Base-by-base conservation (phyloP, 2,329 filamentous ascomycete genomes). In the Fusarium pseudoanthophilum region DNA sequence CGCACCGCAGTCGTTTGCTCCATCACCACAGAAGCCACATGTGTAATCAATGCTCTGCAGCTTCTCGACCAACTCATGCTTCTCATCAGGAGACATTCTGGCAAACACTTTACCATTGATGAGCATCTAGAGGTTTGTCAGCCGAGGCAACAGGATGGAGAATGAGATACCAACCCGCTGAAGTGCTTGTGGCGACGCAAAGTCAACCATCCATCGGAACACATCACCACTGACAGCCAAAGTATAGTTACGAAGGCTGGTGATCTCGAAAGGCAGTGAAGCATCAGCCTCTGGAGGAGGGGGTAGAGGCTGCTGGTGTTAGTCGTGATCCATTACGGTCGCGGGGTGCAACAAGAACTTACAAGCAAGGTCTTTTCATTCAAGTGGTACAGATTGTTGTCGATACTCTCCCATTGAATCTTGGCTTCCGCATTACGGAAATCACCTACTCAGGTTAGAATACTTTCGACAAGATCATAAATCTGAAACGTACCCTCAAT, bases 81-180 rank as follows among this genome's bases (percentile, higher is more conserved):
- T 99, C 82, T 99, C 96, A 80, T 99, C 97, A 0, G 96, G 97
- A 4, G 95, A 98, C 96, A 99, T 99, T 76, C 96, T 92, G 8
- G 96, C 97, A 82, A 97, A 99, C 4, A 99, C 94, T 82, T 96
- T 95, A 32, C 95, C 95, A 60, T 89, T 90, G 40, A 97, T 92
- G 61, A 99, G 93, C 91, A 98, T 95, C 87, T 96, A 81, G 18
- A 20, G 21, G 32, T 32, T 65, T 39, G 46, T 75, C 46, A 71
- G 49, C 20, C 28, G 8, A 21, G 15, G 6, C 30, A 14, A 15
- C 18, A 20, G 28, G 7, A 42, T 5, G 11, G 2, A 15, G 2
- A 16, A 28, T 34, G 30, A 53, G 13, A 3, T 30, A 84, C 86
- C 70, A 77, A 92, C 91, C 75, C 89, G 86, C 68, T 92, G 91